These are phyloP conservation scores for Cucurbita ficifolia DNA, from an alignment of 306 rosid species.

Conservation along the genomic window DNA sequence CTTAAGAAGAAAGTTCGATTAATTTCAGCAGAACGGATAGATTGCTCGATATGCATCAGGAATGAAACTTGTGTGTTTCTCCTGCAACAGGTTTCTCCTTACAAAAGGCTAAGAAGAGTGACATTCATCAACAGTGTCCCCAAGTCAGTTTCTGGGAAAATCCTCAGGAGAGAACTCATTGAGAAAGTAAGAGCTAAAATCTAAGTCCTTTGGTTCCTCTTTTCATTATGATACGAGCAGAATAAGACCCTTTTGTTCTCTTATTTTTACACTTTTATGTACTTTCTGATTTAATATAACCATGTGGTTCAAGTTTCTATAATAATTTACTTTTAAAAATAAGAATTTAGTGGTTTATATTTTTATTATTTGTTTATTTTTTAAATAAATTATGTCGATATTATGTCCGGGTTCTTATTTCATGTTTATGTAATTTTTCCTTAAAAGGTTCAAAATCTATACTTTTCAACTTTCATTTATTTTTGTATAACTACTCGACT, in stretches of 20 bases:
- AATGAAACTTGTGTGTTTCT: not conserved
- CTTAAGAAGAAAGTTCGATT: not conserved
- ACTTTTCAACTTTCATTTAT: no score
- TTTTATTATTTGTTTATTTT: no score
- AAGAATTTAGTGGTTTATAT: no score
- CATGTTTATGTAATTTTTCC: no score
- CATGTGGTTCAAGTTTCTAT: no score
- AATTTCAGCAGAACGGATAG: not conserved
- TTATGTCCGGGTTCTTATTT: no score
- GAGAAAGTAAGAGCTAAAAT: slow-evolving; percentile 58
- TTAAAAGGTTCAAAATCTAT: no score
- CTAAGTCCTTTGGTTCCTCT: slow-evolving; percentile 14
- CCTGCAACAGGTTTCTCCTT: slow-evolving; percentile 61
- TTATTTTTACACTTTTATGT: no score
- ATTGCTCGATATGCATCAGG: not conserved
- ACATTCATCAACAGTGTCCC: slow-evolving; percentile 64
- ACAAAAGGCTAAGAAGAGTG: slow-evolving; percentile 66
- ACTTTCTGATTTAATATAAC: no score
- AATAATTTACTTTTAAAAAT: no score
- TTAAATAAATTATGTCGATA: no score
- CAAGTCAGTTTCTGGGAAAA: slow-evolving; percentile 71
- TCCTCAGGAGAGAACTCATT: slow-evolving; percentile 76
- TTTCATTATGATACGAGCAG: not conserved
- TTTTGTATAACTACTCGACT: no score
- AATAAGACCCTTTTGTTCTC: not conserved